These are phyloP conservation scores for Sungouiella blattae DNA, from an alignment of 805 yeast genomes.

Conservation along the genomic window DNA sequence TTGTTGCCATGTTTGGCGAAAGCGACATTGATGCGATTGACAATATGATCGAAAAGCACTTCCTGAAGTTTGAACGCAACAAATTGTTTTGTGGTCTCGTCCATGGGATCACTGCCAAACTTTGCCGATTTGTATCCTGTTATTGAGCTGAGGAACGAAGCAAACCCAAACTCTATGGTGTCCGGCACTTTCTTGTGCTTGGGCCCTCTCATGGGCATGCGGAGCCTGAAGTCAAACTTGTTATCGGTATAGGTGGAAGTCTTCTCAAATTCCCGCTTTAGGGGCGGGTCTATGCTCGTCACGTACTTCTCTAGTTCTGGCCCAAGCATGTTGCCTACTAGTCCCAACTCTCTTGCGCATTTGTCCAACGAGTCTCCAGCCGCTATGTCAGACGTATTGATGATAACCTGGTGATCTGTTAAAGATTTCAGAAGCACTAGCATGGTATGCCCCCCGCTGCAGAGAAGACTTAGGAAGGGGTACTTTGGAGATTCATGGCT, in stretches of 20 bases:
- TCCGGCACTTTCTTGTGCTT: slow-evolving; percentile 27
- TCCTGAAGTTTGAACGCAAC: slow-evolving; percentile 61
- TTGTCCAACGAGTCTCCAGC: slow-evolving; percentile 93
- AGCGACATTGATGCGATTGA: slow-evolving; percentile 58
- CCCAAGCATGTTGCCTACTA: slow-evolving; percentile 82
- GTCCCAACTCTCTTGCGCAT: slow-evolving; percentile 81
- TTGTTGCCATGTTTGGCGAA: slow-evolving; percentile 32
- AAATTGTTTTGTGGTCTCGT: slow-evolving; percentile 44
- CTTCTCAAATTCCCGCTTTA: slow-evolving; percentile 17
- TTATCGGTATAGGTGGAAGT: slow-evolving; percentile 19
- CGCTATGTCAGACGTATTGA: slow-evolving; percentile 81
- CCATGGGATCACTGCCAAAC: slow-evolving; percentile 32
- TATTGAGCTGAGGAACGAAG: slow-evolving; percentile 64
- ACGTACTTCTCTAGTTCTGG: slow-evolving; percentile 68
- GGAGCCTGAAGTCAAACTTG: slow-evolving; percentile 24
- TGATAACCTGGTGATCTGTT: slow-evolving; percentile 64
- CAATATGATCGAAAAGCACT: slow-evolving; percentile 67
- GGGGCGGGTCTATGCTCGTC: slow-evolving; percentile 22
- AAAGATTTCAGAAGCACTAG: slow-evolving; percentile 64
- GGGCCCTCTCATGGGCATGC: slow-evolving; percentile 31
- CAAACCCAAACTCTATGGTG: slow-evolving; percentile 59
- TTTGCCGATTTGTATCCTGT: slow-evolving; percentile 22
- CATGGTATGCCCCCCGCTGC: slow-evolving; percentile 95
- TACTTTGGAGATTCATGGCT: slow-evolving; percentile 40
- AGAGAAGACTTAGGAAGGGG: slow-evolving; percentile 75